Conservation (phyloP, 805 yeast genomes). For the Priceomyces carsonii region DNA sequence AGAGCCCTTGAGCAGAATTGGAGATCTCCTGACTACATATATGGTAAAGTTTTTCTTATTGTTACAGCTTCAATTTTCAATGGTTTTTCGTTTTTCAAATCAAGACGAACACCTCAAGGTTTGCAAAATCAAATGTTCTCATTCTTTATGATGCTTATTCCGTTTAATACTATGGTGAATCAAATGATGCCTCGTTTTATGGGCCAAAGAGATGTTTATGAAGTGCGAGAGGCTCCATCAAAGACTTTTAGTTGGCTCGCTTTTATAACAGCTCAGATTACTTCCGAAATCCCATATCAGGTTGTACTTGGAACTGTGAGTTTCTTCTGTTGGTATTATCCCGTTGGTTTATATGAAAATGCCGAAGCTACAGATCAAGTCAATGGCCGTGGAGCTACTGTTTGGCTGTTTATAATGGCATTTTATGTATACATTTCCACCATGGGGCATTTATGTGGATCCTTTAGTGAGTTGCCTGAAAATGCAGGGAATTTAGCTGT, state of each 20-base stretch:
- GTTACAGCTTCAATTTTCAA: constrained; percentile 55
- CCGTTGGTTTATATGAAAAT: constrained; percentile 25
- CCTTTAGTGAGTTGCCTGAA: constrained; percentile 59
- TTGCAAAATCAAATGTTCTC: constrained; percentile 71
- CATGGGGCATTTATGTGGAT: constrained; percentile 57
- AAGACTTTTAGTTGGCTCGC: constrained; percentile 69
- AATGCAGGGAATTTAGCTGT: constrained; percentile 65
- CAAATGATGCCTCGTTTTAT: constrained; percentile 61
- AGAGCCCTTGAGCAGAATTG: constrained; percentile 43
- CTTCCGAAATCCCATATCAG: constrained; percentile 70
- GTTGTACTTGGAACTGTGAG: constrained; percentile 60
- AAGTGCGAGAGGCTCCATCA: constrained; percentile 73
- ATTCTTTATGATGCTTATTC: constrained; percentile 60
- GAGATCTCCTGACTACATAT: constrained; percentile 37
- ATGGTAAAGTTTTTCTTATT: constrained; percentile 48
- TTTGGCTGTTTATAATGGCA: constrained; percentile 41
- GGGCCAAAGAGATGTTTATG: constrained; percentile 63
- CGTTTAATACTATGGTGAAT: constrained; percentile 56
- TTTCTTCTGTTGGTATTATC: constrained; percentile 60
- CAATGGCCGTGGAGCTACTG: constrained; percentile 57
- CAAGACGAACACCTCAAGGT: constrained; percentile 34
- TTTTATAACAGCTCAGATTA: constrained; percentile 59
- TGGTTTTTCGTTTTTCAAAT: constrained; percentile 68
- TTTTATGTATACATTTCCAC: constrained; percentile 59
- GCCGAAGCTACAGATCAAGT: constrained; percentile 20